Conservation (phyloP, 2,329 filamentous ascomycete species). For the Colletotrichum australisinense region DNA sequence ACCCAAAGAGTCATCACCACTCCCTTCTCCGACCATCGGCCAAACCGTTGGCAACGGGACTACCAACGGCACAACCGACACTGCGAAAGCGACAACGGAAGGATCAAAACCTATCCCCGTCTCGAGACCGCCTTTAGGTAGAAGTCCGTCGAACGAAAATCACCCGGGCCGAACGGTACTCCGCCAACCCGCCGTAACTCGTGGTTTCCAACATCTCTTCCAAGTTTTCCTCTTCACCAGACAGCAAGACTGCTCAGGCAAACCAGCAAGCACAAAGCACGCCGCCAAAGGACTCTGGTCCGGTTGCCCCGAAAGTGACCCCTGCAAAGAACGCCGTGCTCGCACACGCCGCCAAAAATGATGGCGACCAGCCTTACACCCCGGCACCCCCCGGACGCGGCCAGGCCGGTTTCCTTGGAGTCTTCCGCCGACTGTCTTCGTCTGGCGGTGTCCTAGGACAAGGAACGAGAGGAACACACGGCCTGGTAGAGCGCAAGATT, state of each 20-base stretch:
- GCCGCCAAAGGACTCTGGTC: constrained; percentile 46
- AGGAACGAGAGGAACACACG: constrained; percentile 63
- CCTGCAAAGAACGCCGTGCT: constrained; percentile 69
- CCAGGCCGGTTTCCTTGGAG: constrained; percentile 81
- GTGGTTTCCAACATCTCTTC: constrained; percentile 96
- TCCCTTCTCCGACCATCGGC: constrained; percentile 19
- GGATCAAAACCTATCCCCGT: constrained; percentile 43
- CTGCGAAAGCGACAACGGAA: constrained; percentile 23
- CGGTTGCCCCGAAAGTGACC: constrained; percentile 55
- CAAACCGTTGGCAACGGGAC: constrained; percentile 27
- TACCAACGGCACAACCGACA: constrained; percentile 18
- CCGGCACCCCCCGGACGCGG: constrained; percentile 78
- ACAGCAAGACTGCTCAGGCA: constrained; percentile 47
- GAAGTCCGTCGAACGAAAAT: constrained; percentile 46
- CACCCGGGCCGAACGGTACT: constrained; percentile 41
- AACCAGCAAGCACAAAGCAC: constrained; percentile 47
- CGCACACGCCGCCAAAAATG: constrained; percentile 64
- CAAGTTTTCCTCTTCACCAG: constrained; percentile 80
- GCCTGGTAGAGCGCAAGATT: constrained; percentile 81
- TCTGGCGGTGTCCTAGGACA: constrained; percentile 64
- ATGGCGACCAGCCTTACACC: constrained; percentile 75
- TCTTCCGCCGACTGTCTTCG: constrained; percentile 85
- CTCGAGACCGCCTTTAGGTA: constrained; percentile 44
- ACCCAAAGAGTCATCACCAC: constrained; percentile 18
- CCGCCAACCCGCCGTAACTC: constrained; percentile 73